Evolutionary conservation across 2,329 filamentous ascomycete species (phyloP).

Genomic region (Scolecobasidium constrictum): DNA sequence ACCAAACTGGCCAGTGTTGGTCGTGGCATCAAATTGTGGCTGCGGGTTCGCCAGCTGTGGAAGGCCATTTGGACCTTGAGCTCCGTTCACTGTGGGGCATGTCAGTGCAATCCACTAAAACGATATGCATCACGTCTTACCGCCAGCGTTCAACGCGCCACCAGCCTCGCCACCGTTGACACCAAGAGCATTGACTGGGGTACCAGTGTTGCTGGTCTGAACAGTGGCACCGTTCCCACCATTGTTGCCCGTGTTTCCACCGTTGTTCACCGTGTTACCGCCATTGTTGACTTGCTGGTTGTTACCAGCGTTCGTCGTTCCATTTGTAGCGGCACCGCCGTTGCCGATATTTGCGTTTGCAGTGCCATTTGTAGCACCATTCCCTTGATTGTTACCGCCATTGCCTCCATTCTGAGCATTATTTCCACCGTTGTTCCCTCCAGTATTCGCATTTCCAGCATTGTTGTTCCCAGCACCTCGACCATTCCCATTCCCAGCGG

Average conservation of each 20-base stretch:
- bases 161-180: slow-evolving; percentile 2
- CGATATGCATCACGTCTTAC: not conserved
- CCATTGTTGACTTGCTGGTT: no score
- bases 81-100: not conserved
- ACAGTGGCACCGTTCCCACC: slow-evolving; percentile 1
- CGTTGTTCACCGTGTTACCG: not conserved
- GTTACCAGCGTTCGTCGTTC: not conserved
- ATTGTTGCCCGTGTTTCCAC: slow-evolving; percentile 1
- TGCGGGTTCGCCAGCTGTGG: slow-evolving; percentile 8
- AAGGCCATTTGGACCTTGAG: slow-evolving; percentile 6
- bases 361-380: not conserved
- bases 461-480: not conserved
- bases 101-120: not conserved
- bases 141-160: slow-evolving; percentile 1
- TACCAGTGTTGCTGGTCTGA: not conserved
- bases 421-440: not conserved
- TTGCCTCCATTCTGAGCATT: not conserved
- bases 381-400: not conserved
- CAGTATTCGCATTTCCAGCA: not conserved
- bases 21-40: slow-evolving; percentile 7
- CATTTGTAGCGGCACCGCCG: not conserved
- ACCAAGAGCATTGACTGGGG: not conserved
- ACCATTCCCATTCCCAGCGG: not conserved
- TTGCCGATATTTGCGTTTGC: no score
- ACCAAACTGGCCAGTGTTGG: slow-evolving; percentile 7